These are phyloP conservation scores for sunflower (Helianthus annuus) DNA, from an alignment of 129 eudicot genomes.

Conservation along the genomic window HanXRQr2.0-SUNRISE NC_035443.2:3835725-3836224, in stretches of 20 bases:
- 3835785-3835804: not conserved
- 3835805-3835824: slow-evolving; percentile 1
- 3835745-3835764: not conserved
- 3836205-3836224: too few relatives aligned
- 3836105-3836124: not conserved
- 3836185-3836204: too few relatives aligned
- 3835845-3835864: slow-evolving; percentile 30
- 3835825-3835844: slow-evolving; percentile 11
- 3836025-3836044: not conserved
- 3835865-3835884: slow-evolving; percentile 37
- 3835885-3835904: slow-evolving; percentile 10
- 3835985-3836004: not conserved
- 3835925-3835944: slow-evolving; percentile 28
- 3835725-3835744: not conserved
- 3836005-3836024: not conserved
- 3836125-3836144: not conserved
- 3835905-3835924: slow-evolving; percentile 25
- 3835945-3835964: not conserved
- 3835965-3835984: not conserved
- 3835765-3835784: not conserved
- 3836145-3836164: too few relatives aligned
- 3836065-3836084: not conserved
- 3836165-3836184: too few relatives aligned
- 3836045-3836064: not conserved
- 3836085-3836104: not conserved